Base-by-base conservation (phyloP, 2,329 filamentous ascomycete species). In the Cercospora janseana region DNA sequence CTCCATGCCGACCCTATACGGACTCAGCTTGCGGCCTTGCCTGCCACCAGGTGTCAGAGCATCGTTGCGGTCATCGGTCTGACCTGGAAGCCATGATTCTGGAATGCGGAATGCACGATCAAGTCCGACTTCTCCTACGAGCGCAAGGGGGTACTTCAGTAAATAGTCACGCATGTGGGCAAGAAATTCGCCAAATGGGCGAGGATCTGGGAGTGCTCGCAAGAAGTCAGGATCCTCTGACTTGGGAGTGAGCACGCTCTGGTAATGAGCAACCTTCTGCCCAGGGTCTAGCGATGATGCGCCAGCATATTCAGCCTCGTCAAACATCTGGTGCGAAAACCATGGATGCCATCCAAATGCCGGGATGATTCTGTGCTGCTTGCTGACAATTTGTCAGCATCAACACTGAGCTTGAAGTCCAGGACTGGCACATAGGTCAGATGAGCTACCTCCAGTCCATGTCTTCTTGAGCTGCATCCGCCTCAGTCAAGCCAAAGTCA, bases 271-370 rank as follows among this genome's bases (percentile, higher is more conserved):
- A 52, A 72, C 77, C 42, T 74, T 76, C 8, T 69, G 66, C 6
- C 73, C 69, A 42, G 74, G 70, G 3, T 67, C 62, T 7, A 76
- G 66, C 12, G 42, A 46, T 4, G 58, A 60, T 23, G 61, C 56
- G 15, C 59, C 58, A n/a, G 56, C 58, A 62, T 68, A 64, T 6
- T 66, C 61, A 9, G 47, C 54, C 46, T 88, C 82, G 61, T 84
- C 79, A 63, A 83, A 88, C 61, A 93, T 77, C 57, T 88, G 83
- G 66, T 92, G 76, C 1, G 87, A 86, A 68, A 91, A 92, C 88
- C 88, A 93, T 1, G 88, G 88, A 65, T 93, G 88, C 86, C 87
- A 91, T 15, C 88, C 88, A 69, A 91, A 92, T n/a, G 83, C 82
- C 0, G 88, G 86, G 3, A 92, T 60, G 20, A 85, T 68, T 50